Percentiles rank a stretch among this genome's conserved stretches.
Evolutionary conservation across 2,329 filamentous ascomycete genomes (phyloP).

Genomic region (Triangularia verruculosa): DNA sequence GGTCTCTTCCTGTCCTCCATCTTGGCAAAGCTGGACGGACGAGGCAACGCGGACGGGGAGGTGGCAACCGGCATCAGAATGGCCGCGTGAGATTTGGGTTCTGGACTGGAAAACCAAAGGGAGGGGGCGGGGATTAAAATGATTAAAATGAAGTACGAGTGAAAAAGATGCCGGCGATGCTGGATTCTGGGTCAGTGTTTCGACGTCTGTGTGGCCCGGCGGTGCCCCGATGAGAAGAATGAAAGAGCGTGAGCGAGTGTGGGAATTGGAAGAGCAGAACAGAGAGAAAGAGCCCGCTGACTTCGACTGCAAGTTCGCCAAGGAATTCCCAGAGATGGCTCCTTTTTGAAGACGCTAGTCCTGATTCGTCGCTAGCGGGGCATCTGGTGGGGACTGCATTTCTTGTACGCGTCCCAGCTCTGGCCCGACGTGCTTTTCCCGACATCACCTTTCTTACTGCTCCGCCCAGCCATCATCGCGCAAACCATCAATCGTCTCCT

Average conservation of each 20-base stretch:
- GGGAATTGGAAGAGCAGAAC: conserved; percentile 17
- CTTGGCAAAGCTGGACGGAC: conserved; percentile 81
- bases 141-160: conserved; percentile 17
- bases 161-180: conserved; percentile 8
- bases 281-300: conserved; percentile 20
- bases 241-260: conserved; percentile 26
- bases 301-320: conserved; percentile 17
- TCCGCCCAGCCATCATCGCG: neutral
- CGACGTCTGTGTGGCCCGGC: conserved; percentile 5
- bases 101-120: neutral
- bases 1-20: conserved; percentile 99
- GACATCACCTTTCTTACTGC: neutral
- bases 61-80: conserved; percentile 86
- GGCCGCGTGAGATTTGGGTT: conserved; percentile 16
- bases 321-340: conserved; percentile 21
- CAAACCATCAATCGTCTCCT: neutral
- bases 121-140: conserved; percentile 16
- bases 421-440: neutral
- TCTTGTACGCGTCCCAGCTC: neutral
- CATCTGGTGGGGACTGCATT: neutral
- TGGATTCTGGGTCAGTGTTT: neutral
- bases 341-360: conserved; percentile 16
- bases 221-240: conserved; percentile 9
- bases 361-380: conserved; percentile 9
- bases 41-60: conserved; percentile 64